Conservation (phyloP, 108 stramenopile species). For the Skeletonema grethae region DNA sequence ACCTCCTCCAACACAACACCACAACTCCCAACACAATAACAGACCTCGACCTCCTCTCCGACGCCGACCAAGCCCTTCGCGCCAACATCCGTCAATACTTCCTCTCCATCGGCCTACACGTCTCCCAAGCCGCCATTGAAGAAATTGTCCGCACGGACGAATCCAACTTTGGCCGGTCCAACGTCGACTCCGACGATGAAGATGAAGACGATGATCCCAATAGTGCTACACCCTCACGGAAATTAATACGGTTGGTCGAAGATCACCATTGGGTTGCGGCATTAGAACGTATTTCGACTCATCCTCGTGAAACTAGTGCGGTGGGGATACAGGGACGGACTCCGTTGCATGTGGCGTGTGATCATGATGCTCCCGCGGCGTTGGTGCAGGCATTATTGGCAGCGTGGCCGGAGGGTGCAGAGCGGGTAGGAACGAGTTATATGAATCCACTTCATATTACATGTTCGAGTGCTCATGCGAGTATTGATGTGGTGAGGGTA, state of each 20-base stretch:
- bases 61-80: not conserved
- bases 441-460: slow-evolving; percentile 77
- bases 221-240: slow-evolving; percentile 3
- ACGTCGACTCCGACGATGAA: slow-evolving; percentile 14
- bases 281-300: slow-evolving; percentile 47
- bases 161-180: slow-evolving; percentile 1
- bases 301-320: slow-evolving; percentile 41
- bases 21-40: no score
- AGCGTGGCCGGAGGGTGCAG: slow-evolving; percentile 62
- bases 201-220: slow-evolving; percentile 14
- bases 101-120: slow-evolving; percentile 3
- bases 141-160: slow-evolving; percentile 5
- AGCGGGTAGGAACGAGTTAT: slow-evolving; percentile 58
- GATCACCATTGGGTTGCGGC: slow-evolving; percentile 59
- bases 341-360: slow-evolving; percentile 65
- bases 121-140: not conserved
- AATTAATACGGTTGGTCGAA: slow-evolving; percentile 45
- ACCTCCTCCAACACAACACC: no score
- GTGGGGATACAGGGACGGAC: slow-evolving; percentile 63
- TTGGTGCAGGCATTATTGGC: slow-evolving; percentile 54
- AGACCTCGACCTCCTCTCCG: not conserved
- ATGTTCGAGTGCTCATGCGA: slow-evolving; percentile 62
- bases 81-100: not conserved
- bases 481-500: slow-evolving; percentile 55
- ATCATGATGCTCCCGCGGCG: slow-evolving; percentile 65